Base-by-base conservation (phyloP, 495 filamentous ascomycete genomes). In the Pseudoneurospora amorphoporcata region DNA sequence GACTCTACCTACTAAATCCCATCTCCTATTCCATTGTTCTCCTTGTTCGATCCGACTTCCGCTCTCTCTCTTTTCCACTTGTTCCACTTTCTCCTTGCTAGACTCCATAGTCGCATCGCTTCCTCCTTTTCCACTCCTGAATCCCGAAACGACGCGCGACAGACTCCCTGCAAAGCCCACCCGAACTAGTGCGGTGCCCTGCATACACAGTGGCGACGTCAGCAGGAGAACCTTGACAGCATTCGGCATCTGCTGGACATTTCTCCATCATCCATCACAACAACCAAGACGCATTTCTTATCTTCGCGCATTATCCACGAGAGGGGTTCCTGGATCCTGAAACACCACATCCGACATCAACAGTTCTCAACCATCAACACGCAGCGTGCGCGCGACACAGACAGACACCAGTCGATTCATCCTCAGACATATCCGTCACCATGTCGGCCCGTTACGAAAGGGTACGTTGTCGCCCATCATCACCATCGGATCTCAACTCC, bases 391-490 rank as follows among this genome's bases (percentile, higher is more conserved):
- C 47, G 47, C 53, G 29, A 65, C 53, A 35, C 5, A 65, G 53
- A 61, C 23, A 17, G 29, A 65, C 32, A 65, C 2, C 53, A 8
- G 53, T 65, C 53, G 53, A 37, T 8, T 65, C 53, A 65, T 65
- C 29, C 23, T 3, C 19, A n/a, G 29, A 61, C 40, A 37, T 71
- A 37, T 71, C 70, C 71, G 40, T 68, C 81, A 93, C 89, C 86
- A 93, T 90, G 86, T 86, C 91, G 79, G 92, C 93, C 84, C 90
- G 92, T 72, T 97, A 97, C 83, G 91, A 94, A 82, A 86, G 92
- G 86, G 93, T 95, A 88, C 72, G 90, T 84, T 39, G 32, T n/a
- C 17, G 12, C 17, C 29, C 42, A 39, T 14, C 19, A 37, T 41
- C 37, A 10, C 23, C 39, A 14, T 2, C 35, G 0, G 2, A 2